phyloP scores from a whole-genome alignment of 1,284 basidiomycete genomes.

The Apiotrichum domesticum region DNA sequence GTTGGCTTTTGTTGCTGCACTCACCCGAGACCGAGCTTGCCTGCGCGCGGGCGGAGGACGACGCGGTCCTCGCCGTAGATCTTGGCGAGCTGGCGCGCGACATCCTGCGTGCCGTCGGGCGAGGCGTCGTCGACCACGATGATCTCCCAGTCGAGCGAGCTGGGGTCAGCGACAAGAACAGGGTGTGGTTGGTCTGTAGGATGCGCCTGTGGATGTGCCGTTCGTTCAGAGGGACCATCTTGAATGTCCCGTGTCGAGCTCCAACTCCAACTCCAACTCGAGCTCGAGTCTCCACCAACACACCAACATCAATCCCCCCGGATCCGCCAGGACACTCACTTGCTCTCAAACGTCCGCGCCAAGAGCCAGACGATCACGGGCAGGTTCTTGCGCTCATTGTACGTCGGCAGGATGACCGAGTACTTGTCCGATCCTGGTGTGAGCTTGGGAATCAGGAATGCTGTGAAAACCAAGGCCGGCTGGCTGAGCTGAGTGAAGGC shows the following conservation, averaged over 20 bases:
- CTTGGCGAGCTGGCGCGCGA: slow-evolving; percentile 67
- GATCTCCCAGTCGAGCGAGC: slow-evolving; percentile 68
- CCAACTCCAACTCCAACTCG: too few species aligned
- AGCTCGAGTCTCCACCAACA: too few species aligned
- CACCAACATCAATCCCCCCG: too few species aligned
- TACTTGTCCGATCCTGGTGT: slow-evolving; percentile 54
- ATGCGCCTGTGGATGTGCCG: neutral
- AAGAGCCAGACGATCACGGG: slow-evolving; percentile 80
- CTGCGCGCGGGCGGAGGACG: slow-evolving; percentile 74
- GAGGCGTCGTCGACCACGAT: slow-evolving; percentile 86
- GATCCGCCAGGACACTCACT: slow-evolving; percentile 52
- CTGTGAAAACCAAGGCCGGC: neutral
- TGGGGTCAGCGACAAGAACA: slow-evolving; percentile 25
- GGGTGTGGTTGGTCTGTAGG: neutral
- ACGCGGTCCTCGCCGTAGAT: slow-evolving; percentile 80
- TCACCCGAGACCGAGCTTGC: slow-evolving; percentile 74
- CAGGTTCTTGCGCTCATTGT: slow-evolving; percentile 86
- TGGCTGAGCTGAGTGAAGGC: neutral
- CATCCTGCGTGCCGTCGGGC: slow-evolving; percentile 84
- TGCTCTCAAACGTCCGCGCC: slow-evolving; percentile 63
- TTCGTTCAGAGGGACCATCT: too few species aligned
- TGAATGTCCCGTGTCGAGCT: too few species aligned
- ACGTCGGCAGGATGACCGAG: slow-evolving; percentile 84
- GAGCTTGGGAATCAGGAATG: neutral
- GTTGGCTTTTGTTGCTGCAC: slow-evolving; percentile 51